These are phyloP conservation scores for Phytophthora multivora DNA, from an alignment of 352 stramenopile genomes.

Conservation along the genomic window DNA sequence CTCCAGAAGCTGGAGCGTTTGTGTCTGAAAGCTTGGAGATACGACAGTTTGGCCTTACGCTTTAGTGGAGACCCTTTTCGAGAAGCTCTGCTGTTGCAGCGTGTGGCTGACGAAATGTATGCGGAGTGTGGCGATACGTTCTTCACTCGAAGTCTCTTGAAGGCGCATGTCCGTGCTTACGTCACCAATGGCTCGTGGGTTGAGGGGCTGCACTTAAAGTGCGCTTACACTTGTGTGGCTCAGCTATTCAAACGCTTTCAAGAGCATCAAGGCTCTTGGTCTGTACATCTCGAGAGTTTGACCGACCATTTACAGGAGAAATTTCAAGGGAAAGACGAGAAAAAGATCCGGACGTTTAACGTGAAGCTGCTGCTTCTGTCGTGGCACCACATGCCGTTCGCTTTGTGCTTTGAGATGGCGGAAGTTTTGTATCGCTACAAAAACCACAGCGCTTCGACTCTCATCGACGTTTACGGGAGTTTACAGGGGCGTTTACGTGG, in stretches of 20 bases:
- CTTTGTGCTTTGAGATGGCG: slow-evolving; percentile 64
- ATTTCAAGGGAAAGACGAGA: neutral
- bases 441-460: slow-evolving; percentile 6
- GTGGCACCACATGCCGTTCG: slow-evolving; percentile 66
- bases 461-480: slow-evolving; percentile 64
- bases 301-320: slow-evolving; percentile 11
- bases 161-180: slow-evolving; percentile 56
- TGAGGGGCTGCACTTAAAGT: slow-evolving; percentile 46
- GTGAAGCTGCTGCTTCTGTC: slow-evolving; percentile 47
- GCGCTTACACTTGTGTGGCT: slow-evolving; percentile 29
- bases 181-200: slow-evolving; percentile 24
- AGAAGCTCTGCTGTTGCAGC: slow-evolving; percentile 63
- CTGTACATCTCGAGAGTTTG: slow-evolving; percentile 9
- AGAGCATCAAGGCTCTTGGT: slow-evolving; percentile 18
- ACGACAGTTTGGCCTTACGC: slow-evolving; percentile 43
- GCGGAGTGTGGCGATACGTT: slow-evolving; percentile 51
- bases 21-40: slow-evolving; percentile 61
- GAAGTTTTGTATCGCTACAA: slow-evolving; percentile 60
- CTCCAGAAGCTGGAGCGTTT: slow-evolving; percentile 68
- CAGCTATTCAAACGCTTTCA: slow-evolving; percentile 48
- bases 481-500: slow-evolving; percentile 54
- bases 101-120: slow-evolving; percentile 53
- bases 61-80: slow-evolving; percentile 50
- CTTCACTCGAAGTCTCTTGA: slow-evolving; percentile 54
- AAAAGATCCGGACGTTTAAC: slow-evolving; percentile 16